Percentiles rank a stretch among this genome's conserved stretches.
Evolutionary conservation across 768 basidiomycete genomes (phyloP).

Genomic region (Boletellus ananiceps): DNA sequence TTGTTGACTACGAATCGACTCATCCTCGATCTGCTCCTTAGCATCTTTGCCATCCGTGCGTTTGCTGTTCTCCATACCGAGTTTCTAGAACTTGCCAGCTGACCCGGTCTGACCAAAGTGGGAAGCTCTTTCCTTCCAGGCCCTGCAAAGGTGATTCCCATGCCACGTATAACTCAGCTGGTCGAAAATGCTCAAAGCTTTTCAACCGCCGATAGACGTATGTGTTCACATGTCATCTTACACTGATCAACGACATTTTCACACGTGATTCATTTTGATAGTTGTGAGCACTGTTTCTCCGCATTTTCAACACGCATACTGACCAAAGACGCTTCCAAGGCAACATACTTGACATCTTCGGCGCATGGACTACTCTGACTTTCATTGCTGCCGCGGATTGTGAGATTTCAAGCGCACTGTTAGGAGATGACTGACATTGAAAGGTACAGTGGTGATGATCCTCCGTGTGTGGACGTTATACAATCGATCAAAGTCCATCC

Average conservation of each 20-base stretch:
- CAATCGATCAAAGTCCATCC: background rate
- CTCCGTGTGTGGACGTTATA: constrained; percentile 1
- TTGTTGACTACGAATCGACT: background rate
- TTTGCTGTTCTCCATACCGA: background rate
- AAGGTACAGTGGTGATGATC: background rate
- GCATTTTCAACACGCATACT: background rate
- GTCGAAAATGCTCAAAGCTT: background rate
- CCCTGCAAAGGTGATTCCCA: background rate
- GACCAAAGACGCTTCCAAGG: background rate
- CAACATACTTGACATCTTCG: background rate
- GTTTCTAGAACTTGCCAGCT: background rate
- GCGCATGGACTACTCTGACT: background rate
- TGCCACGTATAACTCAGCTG: too few species aligned
- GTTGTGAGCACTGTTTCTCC: background rate
- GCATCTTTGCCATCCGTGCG: background rate
- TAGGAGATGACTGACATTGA: background rate
- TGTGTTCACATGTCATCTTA: background rate
- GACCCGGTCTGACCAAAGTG: background rate
- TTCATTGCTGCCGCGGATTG: constrained; percentile 5
- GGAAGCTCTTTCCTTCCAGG: background rate
- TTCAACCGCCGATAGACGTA: background rate
- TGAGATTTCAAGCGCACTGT: background rate
- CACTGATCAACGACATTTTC: background rate
- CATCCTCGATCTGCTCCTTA: background rate
- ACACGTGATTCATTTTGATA: background rate